phyloP scores from a whole-genome alignment of 306 rosid genomes.

The Lotus japonicus region DNA sequence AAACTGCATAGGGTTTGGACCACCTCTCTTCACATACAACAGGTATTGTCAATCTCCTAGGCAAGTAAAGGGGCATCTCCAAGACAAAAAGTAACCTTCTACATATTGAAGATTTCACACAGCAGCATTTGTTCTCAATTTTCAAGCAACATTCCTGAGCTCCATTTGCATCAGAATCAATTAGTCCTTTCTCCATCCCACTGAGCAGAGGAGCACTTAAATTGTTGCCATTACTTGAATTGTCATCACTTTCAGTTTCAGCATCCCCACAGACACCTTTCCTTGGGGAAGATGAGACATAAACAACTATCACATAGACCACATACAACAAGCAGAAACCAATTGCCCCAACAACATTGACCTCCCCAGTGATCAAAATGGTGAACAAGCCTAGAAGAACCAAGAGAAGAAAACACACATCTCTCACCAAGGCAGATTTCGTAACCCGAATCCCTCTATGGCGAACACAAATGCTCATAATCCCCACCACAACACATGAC shows the following conservation, averaged over 20 bases:
- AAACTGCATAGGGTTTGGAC: slow-evolving; percentile 40
- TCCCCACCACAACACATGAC: slow-evolving; percentile 48
- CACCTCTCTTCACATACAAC: slow-evolving; percentile 44
- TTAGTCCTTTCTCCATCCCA: slow-evolving; percentile 33
- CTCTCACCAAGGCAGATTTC: slow-evolving; percentile 40
- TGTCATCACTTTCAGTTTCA: background rate
- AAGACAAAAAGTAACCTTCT: slow-evolving; percentile 7
- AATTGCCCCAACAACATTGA: slow-evolving; percentile 36
- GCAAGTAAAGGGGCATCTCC: slow-evolving; percentile 49
- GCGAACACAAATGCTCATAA: slow-evolving; percentile 32
- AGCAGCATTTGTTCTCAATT: slow-evolving; percentile 20
- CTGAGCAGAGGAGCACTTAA: slow-evolving; percentile 38
- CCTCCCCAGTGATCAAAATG: slow-evolving; percentile 29
- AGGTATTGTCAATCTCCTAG: slow-evolving; percentile 50
- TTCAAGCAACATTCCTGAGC: slow-evolving; percentile 15
- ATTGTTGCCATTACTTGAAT: slow-evolving; percentile 17
- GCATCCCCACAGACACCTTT: slow-evolving; percentile 23
- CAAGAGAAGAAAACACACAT: slow-evolving; percentile 39
- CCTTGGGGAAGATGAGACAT: slow-evolving; percentile 19
- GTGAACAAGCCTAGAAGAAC: slow-evolving; percentile 31
- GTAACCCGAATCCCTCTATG: slow-evolving; percentile 15
- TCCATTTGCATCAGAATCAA: slow-evolving; percentile 15
- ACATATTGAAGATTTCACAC: slow-evolving; percentile 20
- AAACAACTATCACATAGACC: slow-evolving; percentile 42
- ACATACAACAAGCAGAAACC: slow-evolving; percentile 33